Conservation (phyloP, 2,329 filamentous ascomycete genomes). For the Dactylellina parvicollis region DNA sequence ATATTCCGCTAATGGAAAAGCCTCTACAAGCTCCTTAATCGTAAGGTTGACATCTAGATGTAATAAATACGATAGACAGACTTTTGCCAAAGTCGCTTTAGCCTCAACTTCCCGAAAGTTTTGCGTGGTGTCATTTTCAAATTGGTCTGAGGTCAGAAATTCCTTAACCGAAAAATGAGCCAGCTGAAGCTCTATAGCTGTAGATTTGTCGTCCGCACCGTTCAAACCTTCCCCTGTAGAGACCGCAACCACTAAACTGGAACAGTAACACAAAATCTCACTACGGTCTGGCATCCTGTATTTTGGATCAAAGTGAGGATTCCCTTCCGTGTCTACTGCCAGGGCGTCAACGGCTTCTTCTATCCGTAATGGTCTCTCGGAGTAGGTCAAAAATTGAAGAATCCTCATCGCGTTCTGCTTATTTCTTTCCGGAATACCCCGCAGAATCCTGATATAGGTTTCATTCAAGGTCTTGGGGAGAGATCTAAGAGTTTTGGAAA, state of each 20-base stretch:
- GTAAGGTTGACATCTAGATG: conserved; percentile 31
- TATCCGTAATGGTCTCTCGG: conserved; percentile 57
- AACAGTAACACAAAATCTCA: conserved; percentile 57
- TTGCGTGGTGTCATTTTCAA: conserved; percentile 6
- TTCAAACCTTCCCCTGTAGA: not conserved
- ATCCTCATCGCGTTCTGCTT: conserved; percentile 56
- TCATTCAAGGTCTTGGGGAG: conserved; percentile 56
- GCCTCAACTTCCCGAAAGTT: conserved; percentile 45
- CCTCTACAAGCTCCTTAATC: conserved; percentile 13
- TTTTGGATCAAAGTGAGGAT: conserved; percentile 57
- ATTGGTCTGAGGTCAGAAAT: conserved; percentile 57
- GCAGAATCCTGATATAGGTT: conserved; percentile 57
- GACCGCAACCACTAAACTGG: conserved; percentile 57
- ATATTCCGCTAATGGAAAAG: conserved; percentile 55
- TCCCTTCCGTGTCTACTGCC: conserved; percentile 56
- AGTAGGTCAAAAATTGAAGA: conserved; percentile 58
- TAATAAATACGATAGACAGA: conserved; percentile 58
- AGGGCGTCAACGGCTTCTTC: conserved; percentile 59
- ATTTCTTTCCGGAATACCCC: conserved; percentile 53
- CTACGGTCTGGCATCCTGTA: conserved; percentile 57
- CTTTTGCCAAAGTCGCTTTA: conserved; percentile 49
- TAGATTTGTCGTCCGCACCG: not conserved
- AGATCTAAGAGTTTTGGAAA: conserved; percentile 50
- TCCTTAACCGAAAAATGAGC: conserved; percentile 60
- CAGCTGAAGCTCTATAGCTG: conserved; percentile 56